Evolutionary conservation across 2,329 filamentous ascomycete genomes (phyloP), one percentile per base, ranked within the genome.

Genomic region (Diplodia corticola): DNA sequence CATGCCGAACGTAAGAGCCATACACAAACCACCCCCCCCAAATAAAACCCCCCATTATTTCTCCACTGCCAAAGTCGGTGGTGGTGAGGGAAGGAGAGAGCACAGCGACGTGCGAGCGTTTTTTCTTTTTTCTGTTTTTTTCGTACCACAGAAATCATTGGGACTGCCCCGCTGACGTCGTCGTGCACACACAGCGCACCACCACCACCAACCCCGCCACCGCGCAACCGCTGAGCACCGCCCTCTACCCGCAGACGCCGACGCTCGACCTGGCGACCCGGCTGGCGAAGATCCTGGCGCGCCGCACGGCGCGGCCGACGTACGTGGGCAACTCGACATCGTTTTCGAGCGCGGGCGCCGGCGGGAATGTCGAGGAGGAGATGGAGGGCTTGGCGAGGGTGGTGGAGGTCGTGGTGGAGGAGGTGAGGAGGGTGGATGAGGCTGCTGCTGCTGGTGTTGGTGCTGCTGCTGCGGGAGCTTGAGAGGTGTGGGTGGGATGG

Each of bases 281-380:
- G 5, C 80, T 97, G 67, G 92, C 95, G 1, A 95, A 91, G 76
- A 84, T 97, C 2, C 79, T 98, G 15, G 91, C 91, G n/a, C 86
- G 88, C 64, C 89, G 87, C 71, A 86, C 89, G 30, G 82, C 84
- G 35, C 86, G 88, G 69, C 93, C 93, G 0, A 89, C 91, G n/a
- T 98, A 97, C 76, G 91, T 98, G 20, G 91, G 91, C 24, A 96
- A 91, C 75, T 97, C 93, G 37, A 88, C 96, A 72, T 92, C 89
- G 70, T 88, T 97, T 69, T 86, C 86, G 15, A 87, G 84, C 72
- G 85, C 89, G 5, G 90, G 89, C 1, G 49, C 35, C 72, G 92
- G 92, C 10, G 90, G 92, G 22, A 91, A 88, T 0, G 87, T 94
- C 6, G 93, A 97, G 75, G 95, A 98, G 81, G 94, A 98, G 80